phyloP scores from a whole-genome alignment of 176 grass and related monocot species.

The Alloteropsis semialata region DNA sequence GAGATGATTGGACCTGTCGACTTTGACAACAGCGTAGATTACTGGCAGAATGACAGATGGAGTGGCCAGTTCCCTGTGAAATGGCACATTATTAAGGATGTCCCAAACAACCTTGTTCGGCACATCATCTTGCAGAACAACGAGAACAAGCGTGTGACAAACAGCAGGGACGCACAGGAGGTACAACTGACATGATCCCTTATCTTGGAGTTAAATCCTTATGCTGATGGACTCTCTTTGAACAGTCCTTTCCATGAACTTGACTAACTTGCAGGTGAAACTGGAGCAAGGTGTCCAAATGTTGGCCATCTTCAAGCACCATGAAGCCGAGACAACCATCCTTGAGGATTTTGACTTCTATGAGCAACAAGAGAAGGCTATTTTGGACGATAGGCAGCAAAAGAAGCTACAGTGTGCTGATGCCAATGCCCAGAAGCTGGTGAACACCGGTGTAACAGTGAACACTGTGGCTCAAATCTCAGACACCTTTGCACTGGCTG shows the following conservation, averaged over 20 bases:
- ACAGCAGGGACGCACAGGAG: slow-evolving; percentile 70
- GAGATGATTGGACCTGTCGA: slow-evolving; percentile 68
- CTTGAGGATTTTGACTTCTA: slow-evolving; percentile 80
- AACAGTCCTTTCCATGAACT: background rate
- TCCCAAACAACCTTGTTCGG: slow-evolving; percentile 50
- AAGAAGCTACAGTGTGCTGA: slow-evolving; percentile 30
- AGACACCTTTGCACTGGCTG: slow-evolving; percentile 32
- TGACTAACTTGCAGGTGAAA: slow-evolving; percentile 50
- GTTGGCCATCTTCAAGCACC: slow-evolving; percentile 66
- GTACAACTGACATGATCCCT: background rate
- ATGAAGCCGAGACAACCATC: slow-evolving; percentile 46
- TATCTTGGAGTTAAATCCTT: background rate
- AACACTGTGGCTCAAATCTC: slow-evolving; percentile 34
- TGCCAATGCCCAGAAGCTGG: background rate
- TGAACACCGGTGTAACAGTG: background rate
- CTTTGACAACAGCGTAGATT: slow-evolving; percentile 60
- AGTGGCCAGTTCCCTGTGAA: slow-evolving; percentile 65
- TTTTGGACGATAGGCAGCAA: slow-evolving; percentile 51
- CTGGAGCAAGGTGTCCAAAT: slow-evolving; percentile 76
- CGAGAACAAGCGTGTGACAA: slow-evolving; percentile 61
- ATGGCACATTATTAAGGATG: slow-evolving; percentile 76
- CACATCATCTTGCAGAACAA: slow-evolving; percentile 70
- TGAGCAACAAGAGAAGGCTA: slow-evolving; percentile 62
- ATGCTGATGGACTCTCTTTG: background rate
- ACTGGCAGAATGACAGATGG: slow-evolving; percentile 72